Evolutionary conservation across 495 filamentous ascomycete genomes (phyloP).

Genomic region (Corynascus novoguineensis): DNA sequence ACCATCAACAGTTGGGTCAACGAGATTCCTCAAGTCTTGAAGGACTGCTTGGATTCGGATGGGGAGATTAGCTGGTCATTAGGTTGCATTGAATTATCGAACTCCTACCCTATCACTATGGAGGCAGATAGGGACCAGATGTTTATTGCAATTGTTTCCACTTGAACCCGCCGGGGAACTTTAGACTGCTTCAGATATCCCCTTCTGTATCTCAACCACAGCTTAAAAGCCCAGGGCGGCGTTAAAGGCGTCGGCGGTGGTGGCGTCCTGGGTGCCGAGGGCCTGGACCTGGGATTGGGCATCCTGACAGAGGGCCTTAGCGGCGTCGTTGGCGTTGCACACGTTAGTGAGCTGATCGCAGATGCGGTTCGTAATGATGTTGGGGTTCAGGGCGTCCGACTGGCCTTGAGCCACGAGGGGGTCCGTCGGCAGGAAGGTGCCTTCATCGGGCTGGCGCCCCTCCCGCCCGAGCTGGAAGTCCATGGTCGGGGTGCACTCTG

Average conservation of each 20-base stretch:
- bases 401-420: slow-evolving; percentile 48
- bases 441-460: slow-evolving; percentile 24
- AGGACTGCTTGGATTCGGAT: neutral
- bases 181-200: too few species aligned
- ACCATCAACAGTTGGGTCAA: neutral
- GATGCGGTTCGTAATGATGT: slow-evolving; percentile 62
- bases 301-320: slow-evolving; percentile 38
- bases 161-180: too few species aligned
- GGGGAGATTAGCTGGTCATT: neutral
- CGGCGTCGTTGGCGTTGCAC: slow-evolving; percentile 51
- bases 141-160: too few species aligned
- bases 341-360: slow-evolving; percentile 55
- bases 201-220: too few species aligned
- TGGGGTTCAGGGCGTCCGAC: slow-evolving; percentile 51
- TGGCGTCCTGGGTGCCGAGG: slow-evolving; percentile 36
- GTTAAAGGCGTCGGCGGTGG: slow-evolving; percentile 43
- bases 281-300: slow-evolving; percentile 40
- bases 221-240: slow-evolving; percentile 37
- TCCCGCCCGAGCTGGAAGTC: slow-evolving; percentile 50
- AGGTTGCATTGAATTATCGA: neutral
- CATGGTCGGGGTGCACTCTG: slow-evolving; percentile 52
- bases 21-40: neutral
- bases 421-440: slow-evolving; percentile 47
- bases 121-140: too few species aligned
- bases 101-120: too few species aligned